Evolutionary conservation across 768 basidiomycete genomes (phyloP), one percentile per base, ranked within the genome.

Genomic region (Lentinus brumalis): DNA sequence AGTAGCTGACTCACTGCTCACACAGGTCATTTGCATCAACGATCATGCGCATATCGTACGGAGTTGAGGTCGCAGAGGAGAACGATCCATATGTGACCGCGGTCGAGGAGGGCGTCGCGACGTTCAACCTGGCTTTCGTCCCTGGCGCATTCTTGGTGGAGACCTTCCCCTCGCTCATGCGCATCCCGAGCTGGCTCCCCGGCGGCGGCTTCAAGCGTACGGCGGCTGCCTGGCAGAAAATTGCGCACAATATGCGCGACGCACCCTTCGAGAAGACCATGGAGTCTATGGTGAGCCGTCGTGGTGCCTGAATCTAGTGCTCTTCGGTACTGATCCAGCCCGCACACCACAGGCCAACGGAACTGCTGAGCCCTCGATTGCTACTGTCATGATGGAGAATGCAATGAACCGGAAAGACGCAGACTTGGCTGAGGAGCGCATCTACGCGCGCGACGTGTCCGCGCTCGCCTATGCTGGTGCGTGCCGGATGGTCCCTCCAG

Each of bases 141-240:
- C 69, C 73, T n/a, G 73, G 71, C 2, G 57, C 67, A 1, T 74
- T 69, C 63, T 63, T 71, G 14, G 71, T 74, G 21, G 71, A 74
- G 50, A 64, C 65, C n/a, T 35, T 74, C 40, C 70, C 69, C 3
- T 57, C 21, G n/a, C 45, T 66, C 21, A 50, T 40, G 16, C 46
- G 63, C 53, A 50, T 66, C 21, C 64, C 64, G 8, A 26, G 52
- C 46, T 66, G 64, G 61, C 56, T 66, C 55, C 65, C 65, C 16
- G 65, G 65, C 15, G 65, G 26, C 30, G 63, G 21, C 35, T 53
- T 56, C 59, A 66, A 66, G 52, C 61, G 55, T 14, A 56, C 39
- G 7, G 63, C 63, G 16, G 54, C 52, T 16, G 30, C 38, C 15
- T 64, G 63, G 63, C 32, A 49, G 57, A 52, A 46, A 32, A 54